Base-by-base conservation (phyloP, 352 stramenopile species). In the Phytopythium boreale region DNA sequence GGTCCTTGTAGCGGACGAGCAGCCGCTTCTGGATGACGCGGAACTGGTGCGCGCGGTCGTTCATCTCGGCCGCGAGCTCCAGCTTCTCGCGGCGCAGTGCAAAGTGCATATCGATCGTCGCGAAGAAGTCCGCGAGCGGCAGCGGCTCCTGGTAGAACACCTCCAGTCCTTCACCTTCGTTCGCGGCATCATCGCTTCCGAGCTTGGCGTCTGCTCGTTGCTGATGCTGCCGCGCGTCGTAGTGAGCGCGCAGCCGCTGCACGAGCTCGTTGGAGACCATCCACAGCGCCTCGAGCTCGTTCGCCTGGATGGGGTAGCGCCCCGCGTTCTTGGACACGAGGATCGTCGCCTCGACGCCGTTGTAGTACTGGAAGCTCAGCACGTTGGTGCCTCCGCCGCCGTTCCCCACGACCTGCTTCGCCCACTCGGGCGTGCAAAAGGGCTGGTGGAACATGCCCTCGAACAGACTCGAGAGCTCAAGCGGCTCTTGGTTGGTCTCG, bases 21-120 rank as follows among this genome's bases (percentile, higher is more conserved):
- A 98, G 67, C 4, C 89, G 87, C 71, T 97, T 97, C 63, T 97
- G 81, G 36, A 98, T 88, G 26, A 97, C 74, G 22, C 90, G 85
- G 66, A 92, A 96, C 66, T 97, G 84, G 57, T 96, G 87, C 15
- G 85, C 82, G 34, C 83, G 81, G 65, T 97, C 86, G 58, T 97
- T 97, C 53, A 95, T 62, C 62, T 85, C 77, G 5, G 79, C 74
- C 17, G 76, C 74, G 24, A 93, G 64, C 41, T 89, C 84, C 14
- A 82, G 44, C 43, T 89, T 84, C 64, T 88, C 74, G 57, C 85
- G 84, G 37, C 84, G 79, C 59, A 85, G 67, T 24, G 64, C 72
- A 59, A 97, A 96, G 61, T 97, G 92, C 52, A 82, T 65, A 68
- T 97, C 88, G 67, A 98, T 96, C 24, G 77, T 79, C n/a, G 71